Conservation (phyloP, 139 green algal genomes). For the Coelastrella sp. region DNA sequence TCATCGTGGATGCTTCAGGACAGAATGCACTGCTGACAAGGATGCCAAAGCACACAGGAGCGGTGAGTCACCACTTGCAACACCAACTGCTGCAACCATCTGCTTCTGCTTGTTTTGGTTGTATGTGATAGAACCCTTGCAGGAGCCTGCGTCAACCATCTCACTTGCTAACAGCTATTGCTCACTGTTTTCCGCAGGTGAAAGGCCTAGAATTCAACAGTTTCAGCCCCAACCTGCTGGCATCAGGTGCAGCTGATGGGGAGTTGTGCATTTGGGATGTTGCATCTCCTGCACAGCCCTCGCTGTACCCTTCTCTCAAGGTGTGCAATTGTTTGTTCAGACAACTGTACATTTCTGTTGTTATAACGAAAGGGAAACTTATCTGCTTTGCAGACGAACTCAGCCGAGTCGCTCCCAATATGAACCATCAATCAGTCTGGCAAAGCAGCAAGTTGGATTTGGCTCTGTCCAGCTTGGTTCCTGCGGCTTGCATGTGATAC, state of each 20-base stretch:
- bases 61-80: slow-evolving; percentile 58
- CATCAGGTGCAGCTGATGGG: slow-evolving; percentile 88
- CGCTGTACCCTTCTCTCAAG: slow-evolving; percentile 66
- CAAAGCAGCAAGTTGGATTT: too few species aligned
- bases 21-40: slow-evolving; percentile 70
- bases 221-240: slow-evolving; percentile 92
- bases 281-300: slow-evolving; percentile 80
- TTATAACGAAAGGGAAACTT: too few species aligned
- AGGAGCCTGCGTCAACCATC: background rate
- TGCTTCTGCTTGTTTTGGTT: background rate
- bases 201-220: slow-evolving; percentile 95
- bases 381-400: too few species aligned
- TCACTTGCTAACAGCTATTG: background rate
- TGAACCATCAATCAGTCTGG: too few species aligned
- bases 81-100: background rate
- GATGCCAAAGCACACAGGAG: slow-evolving; percentile 86
- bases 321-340: too few species aligned
- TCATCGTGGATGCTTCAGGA: slow-evolving; percentile 69
- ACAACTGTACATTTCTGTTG: too few species aligned
- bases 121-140: background rate
- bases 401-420: too few species aligned
- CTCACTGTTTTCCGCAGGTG: slow-evolving; percentile 75
- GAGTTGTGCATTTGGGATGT: slow-evolving; percentile 98
- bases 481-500: too few species aligned
- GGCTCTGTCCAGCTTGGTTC: too few species aligned